Evolutionary conservation across 2,329 filamentous ascomycete species (phyloP), one percentile per base, ranked within the genome.

Genomic region (Colletotrichum sidae): DNA sequence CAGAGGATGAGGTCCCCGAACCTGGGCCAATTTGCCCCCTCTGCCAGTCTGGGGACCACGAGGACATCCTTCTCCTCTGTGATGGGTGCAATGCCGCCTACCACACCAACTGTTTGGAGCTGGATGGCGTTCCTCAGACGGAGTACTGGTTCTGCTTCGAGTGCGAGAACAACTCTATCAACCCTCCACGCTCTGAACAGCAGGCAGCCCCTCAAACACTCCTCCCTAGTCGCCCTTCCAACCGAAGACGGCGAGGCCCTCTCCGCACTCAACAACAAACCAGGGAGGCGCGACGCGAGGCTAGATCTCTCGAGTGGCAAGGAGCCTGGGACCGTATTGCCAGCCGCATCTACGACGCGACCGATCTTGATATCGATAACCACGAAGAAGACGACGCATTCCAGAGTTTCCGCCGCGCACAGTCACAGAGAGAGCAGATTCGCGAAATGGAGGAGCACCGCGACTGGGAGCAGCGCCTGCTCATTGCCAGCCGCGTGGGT

Each of bases 1-100:
- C 91, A 61, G 92, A 95, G 58, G 88, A 90, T 63, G 82, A 86
- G 54, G 84, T 88, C 70, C 83, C 84, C 52, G 88, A 88, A 61
- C 92, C 92, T 15, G 98, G 96, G 77, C 90, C 93, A 53, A 86
- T 97, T 55, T 99, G 96, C 77, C 91, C 93, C 55, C 86, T 97
- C 55, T 99, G 96, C 81, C 90, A 91, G 68, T 87, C 88, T 55
- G 84, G 89, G 70, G 93, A 96, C 70, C 88, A 95, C 71, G 92
- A 96, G 77, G 92, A 96, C 69, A 85, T 94, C 15, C 86, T 97
- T 56, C 89, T 98, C 70, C 88, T 97, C 67, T 99, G 96, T 80
- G 94, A 97, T 77, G 90, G 89, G 73, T 99, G 96, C 81, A 91
- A 97, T 81, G 90, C 90, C 39, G 88, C 92, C 47, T 97, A 95